Evolutionary conservation across 2,329 filamentous ascomycete genomes (phyloP).

Genomic region (Aspergillus pseudonomiae): DNA sequence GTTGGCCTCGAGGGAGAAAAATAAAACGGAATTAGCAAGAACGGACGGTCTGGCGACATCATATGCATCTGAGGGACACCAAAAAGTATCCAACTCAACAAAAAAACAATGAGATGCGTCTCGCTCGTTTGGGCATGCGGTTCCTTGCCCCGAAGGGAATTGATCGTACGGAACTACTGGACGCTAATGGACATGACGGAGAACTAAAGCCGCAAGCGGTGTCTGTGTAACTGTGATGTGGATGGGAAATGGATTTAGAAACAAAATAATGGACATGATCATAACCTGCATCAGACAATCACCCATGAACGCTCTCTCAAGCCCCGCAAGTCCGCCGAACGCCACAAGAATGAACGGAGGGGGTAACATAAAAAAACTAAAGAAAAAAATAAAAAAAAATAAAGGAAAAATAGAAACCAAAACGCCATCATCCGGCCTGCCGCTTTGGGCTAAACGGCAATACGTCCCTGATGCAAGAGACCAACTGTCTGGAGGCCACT

Average conservation of each 20-base stretch:
- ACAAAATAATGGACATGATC: no score
- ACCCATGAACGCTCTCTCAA: not conserved
- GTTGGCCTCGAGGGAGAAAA: not conserved
- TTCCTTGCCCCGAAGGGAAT: conserved; percentile 1
- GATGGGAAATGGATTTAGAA: not conserved
- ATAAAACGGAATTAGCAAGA: not conserved
- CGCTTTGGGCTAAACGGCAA: conserved; percentile 21
- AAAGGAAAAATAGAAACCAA: not conserved
- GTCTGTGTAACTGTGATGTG: conserved; percentile 1
- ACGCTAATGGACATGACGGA: not conserved
- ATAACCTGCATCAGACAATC: not conserved
- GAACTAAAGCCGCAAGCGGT: not conserved
- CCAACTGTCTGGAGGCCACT: conserved; percentile 24
- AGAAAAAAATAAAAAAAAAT: conserved; percentile 1
- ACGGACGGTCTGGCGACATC: no score
- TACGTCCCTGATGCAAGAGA: conserved; percentile 26
- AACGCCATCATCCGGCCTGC: not conserved
- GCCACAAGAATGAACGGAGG: not conserved
- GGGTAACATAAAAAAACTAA: not conserved
- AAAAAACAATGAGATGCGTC: not conserved
- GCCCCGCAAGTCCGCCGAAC: not conserved
- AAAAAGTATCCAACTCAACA: not conserved
- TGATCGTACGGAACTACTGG: not conserved
- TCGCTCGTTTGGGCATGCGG: not conserved
- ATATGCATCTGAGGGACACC: not conserved